Base-by-base conservation (phyloP, 2,329 filamentous ascomycete species). In the Pyricularia sp. region DNA sequence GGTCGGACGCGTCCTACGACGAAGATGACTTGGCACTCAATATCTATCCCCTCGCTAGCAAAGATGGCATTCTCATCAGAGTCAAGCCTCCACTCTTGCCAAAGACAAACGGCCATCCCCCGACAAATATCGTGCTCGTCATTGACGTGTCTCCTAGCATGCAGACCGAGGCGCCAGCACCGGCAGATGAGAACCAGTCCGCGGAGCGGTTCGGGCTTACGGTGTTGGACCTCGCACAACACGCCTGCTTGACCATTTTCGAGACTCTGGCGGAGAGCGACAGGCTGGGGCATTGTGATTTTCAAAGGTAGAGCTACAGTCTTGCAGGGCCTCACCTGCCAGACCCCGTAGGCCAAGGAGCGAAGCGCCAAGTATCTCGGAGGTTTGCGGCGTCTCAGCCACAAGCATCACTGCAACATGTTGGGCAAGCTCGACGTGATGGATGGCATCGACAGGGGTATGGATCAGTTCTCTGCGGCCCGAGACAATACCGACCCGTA, bases 181-280 rank as follows among this genome's bases (percentile, higher is more conserved):
- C 85, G 0, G 73, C 73, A 11, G 74, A 73, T 3, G n/a, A 74
- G 1, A 81, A 80, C 17, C 78, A 81, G 6, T 73, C 76, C 20
- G 70, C 74, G 2, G 84, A 88, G 71, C 73, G 80, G 25, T 81
- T 81, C 1, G 86, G 86, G 0, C 76, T 88, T 0, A 84, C 82
- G 0, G 80, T 88, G 1, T 74, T 90, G 26, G 87, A 89, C 71
- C 79, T 89, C 26, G 83, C 83, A 61, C 88, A 88, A 72, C 86
- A 89, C 72, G 85, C 86, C 0, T 83, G 85, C 1, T 79, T 80
- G 7, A 88, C 86, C 9, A 87, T 89, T 23, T 73, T 77, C 11
- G 83, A 90, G 0, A 85, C 92, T 14, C 78, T 93, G 65, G 93
- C 92, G 73, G 88, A 88, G 70, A 88, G 89, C 0, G 82, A 84